Percentiles rank a stretch among this genome's conserved stretches.
These are phyloP conservation scores for Candida ipomoeae DNA, from an alignment of 805 yeast genomes.

Conservation along the genomic window DNA sequence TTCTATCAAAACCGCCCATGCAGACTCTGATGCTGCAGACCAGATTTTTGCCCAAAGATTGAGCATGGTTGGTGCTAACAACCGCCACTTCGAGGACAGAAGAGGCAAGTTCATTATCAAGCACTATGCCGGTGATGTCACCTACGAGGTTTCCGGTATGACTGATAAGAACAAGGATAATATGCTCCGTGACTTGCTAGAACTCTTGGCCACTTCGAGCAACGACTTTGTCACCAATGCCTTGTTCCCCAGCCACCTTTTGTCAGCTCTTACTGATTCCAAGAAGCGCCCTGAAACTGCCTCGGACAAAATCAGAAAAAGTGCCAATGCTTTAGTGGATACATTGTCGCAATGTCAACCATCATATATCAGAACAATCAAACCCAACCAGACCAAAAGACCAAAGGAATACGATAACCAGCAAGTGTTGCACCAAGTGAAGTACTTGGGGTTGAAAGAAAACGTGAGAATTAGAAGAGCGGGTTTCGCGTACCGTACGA, in stretches of 20 bases:
- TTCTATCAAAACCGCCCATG: conserved; percentile 97
- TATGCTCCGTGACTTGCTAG: conserved; percentile 80
- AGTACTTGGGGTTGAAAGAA: conserved; percentile 92
- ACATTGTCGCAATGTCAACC: conserved; percentile 91
- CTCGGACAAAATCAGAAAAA: conserved; percentile 85
- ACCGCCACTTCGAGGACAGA: conserved; percentile 86
- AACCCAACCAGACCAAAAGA: conserved; percentile 90
- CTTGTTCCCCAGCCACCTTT: conserved; percentile 38
- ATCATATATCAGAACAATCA: conserved; percentile 94
- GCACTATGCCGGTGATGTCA: conserved; percentile 98
- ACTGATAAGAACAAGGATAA: conserved; percentile 97
- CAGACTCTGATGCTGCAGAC: conserved; percentile 94
- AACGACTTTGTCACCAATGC: conserved; percentile 63
- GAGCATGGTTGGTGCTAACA: conserved; percentile 69
- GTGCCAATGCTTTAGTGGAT: conserved; percentile 87
- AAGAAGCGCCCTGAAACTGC: conserved; percentile 91
- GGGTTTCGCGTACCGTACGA: conserved; percentile 96
- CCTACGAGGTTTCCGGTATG: conserved; percentile 83
- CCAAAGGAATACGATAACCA: conserved; percentile 85
- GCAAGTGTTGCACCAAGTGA: conserved; percentile 92
- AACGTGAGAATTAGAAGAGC: conserved; percentile 97
- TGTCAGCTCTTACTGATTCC: conserved; percentile 44
- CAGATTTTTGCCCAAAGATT: conserved; percentile 92
- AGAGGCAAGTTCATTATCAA: conserved; percentile 82
- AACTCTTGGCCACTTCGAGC: conserved; percentile 66